These are phyloP conservation scores for Cyathus striatus DNA, from an alignment of 768 basidiomycete genomes.

Conservation along the genomic window DNA sequence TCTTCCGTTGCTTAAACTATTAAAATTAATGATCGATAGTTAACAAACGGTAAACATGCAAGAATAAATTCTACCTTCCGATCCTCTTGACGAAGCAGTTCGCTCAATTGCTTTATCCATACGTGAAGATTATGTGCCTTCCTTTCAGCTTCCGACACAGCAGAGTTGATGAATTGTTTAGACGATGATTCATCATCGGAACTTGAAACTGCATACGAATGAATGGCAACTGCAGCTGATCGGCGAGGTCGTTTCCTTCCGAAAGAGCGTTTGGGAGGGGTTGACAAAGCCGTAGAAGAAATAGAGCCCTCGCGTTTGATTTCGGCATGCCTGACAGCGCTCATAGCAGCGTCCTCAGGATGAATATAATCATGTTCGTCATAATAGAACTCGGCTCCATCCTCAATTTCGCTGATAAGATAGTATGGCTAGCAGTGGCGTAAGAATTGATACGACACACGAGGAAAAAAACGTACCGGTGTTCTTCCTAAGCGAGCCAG, in stretches of 20 bases:
- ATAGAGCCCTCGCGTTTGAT: conserved; percentile 37
- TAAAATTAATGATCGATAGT: conserved; percentile 1
- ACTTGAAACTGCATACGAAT: conserved; percentile 62
- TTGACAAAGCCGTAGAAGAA: conserved; percentile 19
- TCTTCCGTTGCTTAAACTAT: conserved; percentile 64
- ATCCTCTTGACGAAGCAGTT: conserved; percentile 60
- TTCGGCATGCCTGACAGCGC: conserved; percentile 14
- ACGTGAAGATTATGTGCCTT: conserved; percentile 39
- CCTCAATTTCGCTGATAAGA: conserved; percentile 58
- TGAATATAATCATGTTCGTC: conserved; percentile 66
- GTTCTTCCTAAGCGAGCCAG: conserved; percentile 61
- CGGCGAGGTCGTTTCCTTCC: conserved; percentile 57
- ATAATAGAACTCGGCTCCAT: conserved; percentile 63
- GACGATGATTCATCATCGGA: conserved; percentile 62
- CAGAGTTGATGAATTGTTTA: conserved; percentile 27
- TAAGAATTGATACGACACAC: not conserved
- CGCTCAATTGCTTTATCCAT: conserved; percentile 65
- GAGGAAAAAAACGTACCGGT: conserved; percentile 37
- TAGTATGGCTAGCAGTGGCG: conserved; percentile 36
- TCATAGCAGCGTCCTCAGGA: conserved; percentile 18
- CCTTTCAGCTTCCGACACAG: conserved; percentile 25
- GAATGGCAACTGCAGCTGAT: conserved; percentile 42
- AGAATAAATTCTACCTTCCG: conserved; percentile 46
- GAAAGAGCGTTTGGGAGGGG: conserved; percentile 16
- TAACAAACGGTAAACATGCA: not conserved